Percentiles rank a stretch among this genome's conserved stretches.
Conservation (phyloP, 176 grass and related monocot genomes). For the Triticum monococcum region DNA sequence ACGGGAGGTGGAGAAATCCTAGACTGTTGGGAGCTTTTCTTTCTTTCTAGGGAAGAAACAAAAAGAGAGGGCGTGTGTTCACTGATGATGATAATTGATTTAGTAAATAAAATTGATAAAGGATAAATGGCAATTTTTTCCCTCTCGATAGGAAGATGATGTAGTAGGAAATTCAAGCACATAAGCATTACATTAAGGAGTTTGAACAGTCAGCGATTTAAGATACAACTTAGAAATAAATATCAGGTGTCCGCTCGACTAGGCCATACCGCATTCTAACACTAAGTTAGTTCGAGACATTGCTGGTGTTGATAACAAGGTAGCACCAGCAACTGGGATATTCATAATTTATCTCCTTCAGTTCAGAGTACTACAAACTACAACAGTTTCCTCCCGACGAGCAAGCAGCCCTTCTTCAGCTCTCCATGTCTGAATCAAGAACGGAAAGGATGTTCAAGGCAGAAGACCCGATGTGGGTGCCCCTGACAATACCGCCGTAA, state of each 20-base stretch:
- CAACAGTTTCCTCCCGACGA: neutral
- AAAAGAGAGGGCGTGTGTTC: too few species aligned
- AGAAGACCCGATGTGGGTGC: conserved; percentile 81
- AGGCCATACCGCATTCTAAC: conserved; percentile 2
- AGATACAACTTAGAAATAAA: conserved; percentile 23
- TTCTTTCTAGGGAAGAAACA: too few species aligned
- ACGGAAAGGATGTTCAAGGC: conserved; percentile 77
- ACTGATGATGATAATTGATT: too few species aligned
- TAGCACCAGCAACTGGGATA: conserved; percentile 6
- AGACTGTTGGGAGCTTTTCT: too few species aligned
- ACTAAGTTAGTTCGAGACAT: conserved; percentile 32
- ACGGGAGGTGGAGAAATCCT: too few species aligned
- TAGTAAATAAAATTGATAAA: too few species aligned
- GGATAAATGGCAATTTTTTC: too few species aligned
- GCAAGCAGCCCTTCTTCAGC: conserved; percentile 39
- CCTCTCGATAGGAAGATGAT: neutral
- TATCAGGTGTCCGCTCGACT: conserved; percentile 8
- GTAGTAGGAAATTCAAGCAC: neutral
- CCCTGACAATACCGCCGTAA: conserved; percentile 80
- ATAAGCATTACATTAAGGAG: neutral
- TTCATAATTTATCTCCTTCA: neutral
- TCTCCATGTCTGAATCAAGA: conserved; percentile 63
- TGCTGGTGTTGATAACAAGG: neutral
- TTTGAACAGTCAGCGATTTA: neutral
- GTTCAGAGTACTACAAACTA: neutral